A percentile compares a stretch with the other conserved stretches of the same genome.
Conservation (phyloP, 2,329 filamentous ascomycete genomes). For the Hymenoscyphus scutula region DNA sequence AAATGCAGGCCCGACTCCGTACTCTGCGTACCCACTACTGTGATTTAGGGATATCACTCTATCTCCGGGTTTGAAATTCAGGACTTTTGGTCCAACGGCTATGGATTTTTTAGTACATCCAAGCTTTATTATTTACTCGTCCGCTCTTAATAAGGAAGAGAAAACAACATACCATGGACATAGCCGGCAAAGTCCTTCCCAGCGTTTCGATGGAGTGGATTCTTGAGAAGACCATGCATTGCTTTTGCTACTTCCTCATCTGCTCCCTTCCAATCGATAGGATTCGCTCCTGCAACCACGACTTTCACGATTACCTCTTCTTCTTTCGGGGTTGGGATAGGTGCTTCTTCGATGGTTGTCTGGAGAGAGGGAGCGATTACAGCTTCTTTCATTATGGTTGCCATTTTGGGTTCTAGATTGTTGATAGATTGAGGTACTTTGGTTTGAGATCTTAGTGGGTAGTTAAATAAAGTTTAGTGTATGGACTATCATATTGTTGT, state of each 20-base stretch:
- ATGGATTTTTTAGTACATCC: slow-evolving; percentile 45
- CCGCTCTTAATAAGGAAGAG: too few species aligned
- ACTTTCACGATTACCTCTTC: slow-evolving; percentile 6
- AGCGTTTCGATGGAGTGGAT: slow-evolving; percentile 1
- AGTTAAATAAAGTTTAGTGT: background rate
- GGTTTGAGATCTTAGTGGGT: too few species aligned
- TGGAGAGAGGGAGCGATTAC: slow-evolving; percentile 6
- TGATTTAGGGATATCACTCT: slow-evolving; percentile 49
- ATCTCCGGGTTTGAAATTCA: slow-evolving; percentile 44
- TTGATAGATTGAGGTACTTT: background rate
- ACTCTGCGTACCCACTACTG: slow-evolving; percentile 59
- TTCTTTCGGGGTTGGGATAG: background rate
- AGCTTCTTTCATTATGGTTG: slow-evolving; percentile 10
- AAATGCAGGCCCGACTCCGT: slow-evolving; percentile 53
- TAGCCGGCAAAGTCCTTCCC: slow-evolving; percentile 7
- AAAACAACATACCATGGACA: slow-evolving; percentile 4
- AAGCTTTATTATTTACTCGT: too few species aligned
- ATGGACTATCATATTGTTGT: background rate
- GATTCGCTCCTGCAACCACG: slow-evolving; percentile 8
- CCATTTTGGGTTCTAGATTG: background rate
- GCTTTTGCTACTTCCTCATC: slow-evolving; percentile 4
- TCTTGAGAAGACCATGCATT: slow-evolving; percentile 2
- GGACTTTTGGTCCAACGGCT: slow-evolving; percentile 47
- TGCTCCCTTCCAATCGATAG: slow-evolving; percentile 11
- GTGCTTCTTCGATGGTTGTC: slow-evolving; percentile 3